A percentile compares a stretch with the other conserved stretches of the same genome.
These are phyloP conservation scores for Xylaria telfairii DNA, from an alignment of 495 filamentous ascomycete genomes.

Conservation along the genomic window DNA sequence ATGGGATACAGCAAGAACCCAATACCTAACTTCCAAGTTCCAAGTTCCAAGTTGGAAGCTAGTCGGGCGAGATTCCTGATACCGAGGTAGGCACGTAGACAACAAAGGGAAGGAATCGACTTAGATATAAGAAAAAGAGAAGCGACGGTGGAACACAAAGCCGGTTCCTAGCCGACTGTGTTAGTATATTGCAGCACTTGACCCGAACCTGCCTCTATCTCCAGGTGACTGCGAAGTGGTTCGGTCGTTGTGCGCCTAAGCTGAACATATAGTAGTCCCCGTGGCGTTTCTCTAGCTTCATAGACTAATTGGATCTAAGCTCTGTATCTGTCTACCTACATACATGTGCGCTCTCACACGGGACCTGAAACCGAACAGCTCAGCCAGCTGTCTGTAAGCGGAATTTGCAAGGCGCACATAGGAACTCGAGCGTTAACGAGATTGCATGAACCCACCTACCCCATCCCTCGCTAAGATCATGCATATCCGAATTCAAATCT, in stretches of 20 bases:
- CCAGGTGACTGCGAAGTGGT: background rate
- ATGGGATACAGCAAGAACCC: background rate
- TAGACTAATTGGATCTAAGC: background rate
- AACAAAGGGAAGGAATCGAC: background rate
- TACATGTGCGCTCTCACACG: background rate
- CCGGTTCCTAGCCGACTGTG: background rate
- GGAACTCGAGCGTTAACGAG: slow-evolving; percentile 8
- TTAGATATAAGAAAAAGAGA: background rate
- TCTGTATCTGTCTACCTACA: slow-evolving; percentile 4
- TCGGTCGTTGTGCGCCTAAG: background rate
- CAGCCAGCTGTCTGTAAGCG: background rate
- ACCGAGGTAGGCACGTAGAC: background rate
- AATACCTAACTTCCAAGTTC: too few species aligned
- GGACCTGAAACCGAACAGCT: background rate
- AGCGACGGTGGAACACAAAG: background rate
- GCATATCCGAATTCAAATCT: background rate
- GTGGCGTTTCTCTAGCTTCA: slow-evolving; percentile 2
- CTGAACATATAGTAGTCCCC: slow-evolving; percentile 14
- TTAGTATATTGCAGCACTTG: background rate
- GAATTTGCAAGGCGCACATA: slow-evolving; percentile 1
- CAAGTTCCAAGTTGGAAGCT: too few species aligned
- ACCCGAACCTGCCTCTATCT: background rate
- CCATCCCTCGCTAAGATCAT: background rate
- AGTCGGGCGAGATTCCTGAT: background rate
- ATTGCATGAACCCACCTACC: background rate